Evolutionary conservation across 805 yeast species (phyloP), one percentile per base, ranked within the genome.

Genomic region (Metschnikowia arizonensis): DNA sequence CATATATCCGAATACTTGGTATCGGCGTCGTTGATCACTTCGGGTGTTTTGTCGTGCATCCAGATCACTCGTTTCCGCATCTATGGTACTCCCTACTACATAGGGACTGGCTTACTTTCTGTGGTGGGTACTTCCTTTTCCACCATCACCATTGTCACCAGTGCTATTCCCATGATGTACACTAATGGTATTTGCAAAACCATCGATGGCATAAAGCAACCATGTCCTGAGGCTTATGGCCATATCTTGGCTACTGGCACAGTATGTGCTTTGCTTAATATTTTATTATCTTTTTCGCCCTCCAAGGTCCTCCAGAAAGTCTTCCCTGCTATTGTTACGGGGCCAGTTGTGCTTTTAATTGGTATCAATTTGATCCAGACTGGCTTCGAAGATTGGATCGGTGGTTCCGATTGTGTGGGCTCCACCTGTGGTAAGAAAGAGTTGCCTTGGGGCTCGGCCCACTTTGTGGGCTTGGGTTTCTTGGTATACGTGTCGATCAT

Each of bases 191-290:
- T 62, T 40, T 87, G 97, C 66, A 53, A 61, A 3, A 82, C 68
- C 28, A 73, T 74, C 3, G 83, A 79, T 50, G 96, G 96, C 3
- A 79, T 75, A 5, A 54, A 65, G 8, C 72, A 85, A 42, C 77
- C 96, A 3, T 90, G 97, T 68, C 95, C 95, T 5, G 86, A 84
- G 48, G 97, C 95, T 1, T 90, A 88, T 60, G 97, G 97, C 53
- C 80, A 81, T n/a, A 74, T 89, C 33, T 68, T 89, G 50, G 97
- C 84, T 30, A 85, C 96, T 7, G 84, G 89, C n/a, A 74, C 78
- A 31, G 74, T 79, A 17, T 87, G 96, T 66, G 86, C 88, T 3
- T 69, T 90, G 30, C 58, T 89, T 17, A 95, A 87, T 70, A 73
- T 90, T 33, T 54, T 74, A 7, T 61, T 87, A 42, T 84, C 95